Evolutionary conservation across 148 eudicot species (phyloP).

Genomic region (Amaranthus palmeri): DNA sequence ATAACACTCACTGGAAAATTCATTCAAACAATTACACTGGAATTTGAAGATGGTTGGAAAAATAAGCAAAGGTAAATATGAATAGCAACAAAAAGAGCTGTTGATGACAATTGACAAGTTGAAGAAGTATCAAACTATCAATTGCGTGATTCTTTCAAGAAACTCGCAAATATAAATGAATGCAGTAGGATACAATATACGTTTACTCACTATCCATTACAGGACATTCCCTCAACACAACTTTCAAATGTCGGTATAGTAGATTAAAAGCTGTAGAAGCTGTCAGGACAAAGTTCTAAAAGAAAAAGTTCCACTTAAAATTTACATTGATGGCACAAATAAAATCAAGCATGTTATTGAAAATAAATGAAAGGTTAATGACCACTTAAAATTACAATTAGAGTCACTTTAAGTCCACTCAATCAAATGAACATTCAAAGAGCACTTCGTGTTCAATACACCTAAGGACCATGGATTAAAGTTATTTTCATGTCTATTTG

Average conservation of each 20-base stretch:
- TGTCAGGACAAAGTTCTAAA: background rate
- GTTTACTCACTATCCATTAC: background rate
- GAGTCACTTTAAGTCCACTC: background rate
- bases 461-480: background rate
- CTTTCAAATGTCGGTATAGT: background rate
- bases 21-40: background rate
- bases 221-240: background rate
- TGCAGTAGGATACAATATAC: background rate
- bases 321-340: background rate
- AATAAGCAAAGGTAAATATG: background rate
- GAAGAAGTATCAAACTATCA: background rate
- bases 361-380: background rate
- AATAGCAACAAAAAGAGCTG: background rate
- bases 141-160: background rate
- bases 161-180: background rate
- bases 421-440: background rate
- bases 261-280: background rate
- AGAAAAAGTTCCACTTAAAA: background rate
- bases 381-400: background rate
- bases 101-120: background rate
- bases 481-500: too few relatives aligned
- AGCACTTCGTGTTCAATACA: background rate
- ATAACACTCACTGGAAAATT: slow-evolving; percentile 16
- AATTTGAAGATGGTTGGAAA: background rate
- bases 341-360: background rate